Evolutionary conservation across 768 basidiomycete genomes (phyloP).

Genomic region (Basidioascus undulatus): DNA sequence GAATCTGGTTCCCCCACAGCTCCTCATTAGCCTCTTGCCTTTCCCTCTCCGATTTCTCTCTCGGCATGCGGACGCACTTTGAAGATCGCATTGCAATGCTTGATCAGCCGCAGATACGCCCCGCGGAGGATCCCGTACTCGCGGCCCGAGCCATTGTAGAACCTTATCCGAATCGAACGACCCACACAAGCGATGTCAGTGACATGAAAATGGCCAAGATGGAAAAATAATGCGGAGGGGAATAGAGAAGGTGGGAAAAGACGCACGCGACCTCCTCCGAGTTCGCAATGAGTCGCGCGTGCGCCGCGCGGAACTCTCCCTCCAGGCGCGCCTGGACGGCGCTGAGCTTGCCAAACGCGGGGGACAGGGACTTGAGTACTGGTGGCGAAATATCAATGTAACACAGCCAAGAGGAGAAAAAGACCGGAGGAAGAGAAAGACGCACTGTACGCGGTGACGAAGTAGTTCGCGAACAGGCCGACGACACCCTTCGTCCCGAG

Average conservation of each 20-base stretch:
- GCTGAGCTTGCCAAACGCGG: conserved; percentile 74
- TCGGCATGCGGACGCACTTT: no score
- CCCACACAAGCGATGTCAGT: no score
- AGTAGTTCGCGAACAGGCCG: conserved; percentile 60
- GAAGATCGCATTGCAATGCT: conserved; percentile 77
- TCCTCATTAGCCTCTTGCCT: no score
- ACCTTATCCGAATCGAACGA: conserved; percentile 23
- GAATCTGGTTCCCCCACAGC: no score
- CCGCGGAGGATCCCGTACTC: conserved; percentile 58
- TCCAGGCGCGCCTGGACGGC: conserved; percentile 69
- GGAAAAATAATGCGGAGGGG: no score
- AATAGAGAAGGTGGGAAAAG: not conserved
- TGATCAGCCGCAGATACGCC: conserved; percentile 52
- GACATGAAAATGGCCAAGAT: no score
- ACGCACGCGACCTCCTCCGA: conserved; percentile 78
- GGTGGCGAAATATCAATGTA: not conserved
- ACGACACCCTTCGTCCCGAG: conserved; percentile 65
- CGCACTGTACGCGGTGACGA: conserved; percentile 55
- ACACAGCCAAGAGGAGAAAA: not conserved
- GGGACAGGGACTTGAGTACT: no score
- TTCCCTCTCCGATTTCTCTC: no score
- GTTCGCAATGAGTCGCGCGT: conserved; percentile 64
- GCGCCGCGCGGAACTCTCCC: conserved; percentile 73
- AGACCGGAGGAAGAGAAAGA: not conserved
- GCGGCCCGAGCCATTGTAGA: conserved; percentile 67